Evolutionary conservation across 805 yeast genomes (phyloP).

Genomic region (Candida loeiensis): DNA sequence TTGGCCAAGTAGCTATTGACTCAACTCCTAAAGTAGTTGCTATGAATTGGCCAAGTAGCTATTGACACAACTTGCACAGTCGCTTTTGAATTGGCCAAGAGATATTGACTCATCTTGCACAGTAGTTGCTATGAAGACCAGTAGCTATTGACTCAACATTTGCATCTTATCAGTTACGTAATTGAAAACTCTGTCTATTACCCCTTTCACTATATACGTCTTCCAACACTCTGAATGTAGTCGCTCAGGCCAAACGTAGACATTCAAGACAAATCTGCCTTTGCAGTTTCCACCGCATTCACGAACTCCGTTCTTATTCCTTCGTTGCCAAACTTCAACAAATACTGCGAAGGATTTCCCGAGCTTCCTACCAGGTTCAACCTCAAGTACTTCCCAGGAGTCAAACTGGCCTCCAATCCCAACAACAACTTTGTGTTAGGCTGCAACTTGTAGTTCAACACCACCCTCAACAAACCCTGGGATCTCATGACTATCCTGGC

Average conservation of each 20-base stretch:
- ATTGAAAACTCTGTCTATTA: not conserved
- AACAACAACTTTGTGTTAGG: slow-evolving; percentile 59
- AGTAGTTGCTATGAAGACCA: too few species aligned
- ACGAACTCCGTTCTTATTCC: slow-evolving; percentile 57
- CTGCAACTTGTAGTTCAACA: slow-evolving; percentile 69
- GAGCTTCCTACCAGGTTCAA: slow-evolving; percentile 60
- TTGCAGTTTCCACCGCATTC: slow-evolving; percentile 44
- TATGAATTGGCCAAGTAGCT: too few species aligned
- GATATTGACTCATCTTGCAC: too few species aligned
- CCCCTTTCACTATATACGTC: not conserved
- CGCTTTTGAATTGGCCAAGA: too few species aligned
- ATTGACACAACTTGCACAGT: too few species aligned
- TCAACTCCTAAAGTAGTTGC: too few species aligned
- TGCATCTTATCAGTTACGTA: too few species aligned
- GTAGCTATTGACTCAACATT: too few species aligned
- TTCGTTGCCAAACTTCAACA: slow-evolving; percentile 65
- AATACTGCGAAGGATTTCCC: slow-evolving; percentile 75
- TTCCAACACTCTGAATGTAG: too few species aligned
- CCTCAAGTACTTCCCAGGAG: slow-evolving; percentile 80
- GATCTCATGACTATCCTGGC: slow-evolving; percentile 87
- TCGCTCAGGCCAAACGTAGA: too few species aligned
- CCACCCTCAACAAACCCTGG: slow-evolving; percentile 77
- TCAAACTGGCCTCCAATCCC: slow-evolving; percentile 84
- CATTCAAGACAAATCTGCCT: slow-evolving; percentile 11
- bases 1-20: not conserved